These are phyloP conservation scores for Passalora sequoiae DNA, from an alignment of 2,329 filamentous ascomycete species.

Conservation along the genomic window DNA sequence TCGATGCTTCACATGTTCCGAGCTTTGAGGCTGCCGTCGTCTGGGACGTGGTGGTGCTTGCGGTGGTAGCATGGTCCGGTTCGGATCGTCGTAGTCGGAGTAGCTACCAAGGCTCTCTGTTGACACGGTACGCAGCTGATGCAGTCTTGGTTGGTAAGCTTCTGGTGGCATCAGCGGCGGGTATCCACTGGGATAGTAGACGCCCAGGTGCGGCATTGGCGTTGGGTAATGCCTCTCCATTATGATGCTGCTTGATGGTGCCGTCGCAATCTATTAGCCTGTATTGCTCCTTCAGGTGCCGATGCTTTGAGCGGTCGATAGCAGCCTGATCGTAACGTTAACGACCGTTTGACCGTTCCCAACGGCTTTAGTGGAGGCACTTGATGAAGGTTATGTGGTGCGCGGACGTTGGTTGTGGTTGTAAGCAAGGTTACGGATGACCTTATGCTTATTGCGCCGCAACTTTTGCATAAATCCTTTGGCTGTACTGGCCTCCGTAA, in stretches of 20 bases:
- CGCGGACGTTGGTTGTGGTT: not conserved
- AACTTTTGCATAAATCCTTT: conserved; percentile 18
- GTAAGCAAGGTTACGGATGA: conserved; percentile 12
- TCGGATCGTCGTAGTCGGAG: conserved; percentile 30
- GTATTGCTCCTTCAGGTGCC: conserved; percentile 11
- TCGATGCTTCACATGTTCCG: conserved; percentile 84
- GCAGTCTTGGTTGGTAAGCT: conserved; percentile 25
- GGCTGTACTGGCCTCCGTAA: too few relatives aligned
- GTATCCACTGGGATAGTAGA: conserved; percentile 29
- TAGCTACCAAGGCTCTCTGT: conserved; percentile 32
- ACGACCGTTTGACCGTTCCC: conserved; percentile 12
- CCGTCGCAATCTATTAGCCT: conserved; percentile 17
- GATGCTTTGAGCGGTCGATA: conserved; percentile 17
- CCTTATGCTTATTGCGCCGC: conserved; percentile 22
- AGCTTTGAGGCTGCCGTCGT: conserved; percentile 26
- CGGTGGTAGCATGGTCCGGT: conserved; percentile 23
- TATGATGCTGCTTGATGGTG: conserved; percentile 7
- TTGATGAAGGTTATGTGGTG: conserved; percentile 16
- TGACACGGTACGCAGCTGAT: conserved; percentile 31
- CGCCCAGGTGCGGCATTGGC: conserved; percentile 27
- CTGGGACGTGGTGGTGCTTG: conserved; percentile 24
- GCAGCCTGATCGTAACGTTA: conserved; percentile 10
- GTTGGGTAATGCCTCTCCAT: conserved; percentile 31
- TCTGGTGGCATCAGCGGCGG: conserved; percentile 30
- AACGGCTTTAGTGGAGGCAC: conserved; percentile 16